Conservation (phyloP, 2,329 filamentous ascomycete genomes). For the Albifimbria verrucaria region DNA sequence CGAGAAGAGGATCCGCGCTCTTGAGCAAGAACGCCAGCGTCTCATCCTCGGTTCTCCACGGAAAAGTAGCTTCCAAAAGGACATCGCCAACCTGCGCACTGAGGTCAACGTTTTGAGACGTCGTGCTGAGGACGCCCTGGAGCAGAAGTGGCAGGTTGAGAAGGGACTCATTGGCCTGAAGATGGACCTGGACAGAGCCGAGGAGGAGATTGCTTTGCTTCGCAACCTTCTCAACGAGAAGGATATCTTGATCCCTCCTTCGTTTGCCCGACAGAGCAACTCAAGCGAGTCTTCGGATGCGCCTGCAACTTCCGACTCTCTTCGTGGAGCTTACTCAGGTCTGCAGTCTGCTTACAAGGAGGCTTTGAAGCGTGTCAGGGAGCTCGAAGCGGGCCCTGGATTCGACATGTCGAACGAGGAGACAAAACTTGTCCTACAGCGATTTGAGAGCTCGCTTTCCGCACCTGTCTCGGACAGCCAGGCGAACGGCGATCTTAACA, state of each 20-base stretch:
- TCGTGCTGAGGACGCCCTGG: slow-evolving; percentile 87
- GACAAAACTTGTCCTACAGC: slow-evolving; percentile 59
- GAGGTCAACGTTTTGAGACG: slow-evolving; percentile 83
- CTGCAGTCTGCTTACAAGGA: slow-evolving; percentile 67
- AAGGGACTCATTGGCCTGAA: slow-evolving; percentile 85
- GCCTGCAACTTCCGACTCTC: slow-evolving; percentile 64
- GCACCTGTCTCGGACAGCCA: slow-evolving; percentile 68
- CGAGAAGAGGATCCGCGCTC: slow-evolving; percentile 70
- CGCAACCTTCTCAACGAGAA: slow-evolving; percentile 75
- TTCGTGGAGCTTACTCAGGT: too few relatives aligned
- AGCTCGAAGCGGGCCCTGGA: slow-evolving; percentile 51
- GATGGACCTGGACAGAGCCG: slow-evolving; percentile 94
- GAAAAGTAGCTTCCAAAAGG: slow-evolving; percentile 76
- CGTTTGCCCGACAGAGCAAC: slow-evolving; percentile 43
- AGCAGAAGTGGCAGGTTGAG: slow-evolving; percentile 95
- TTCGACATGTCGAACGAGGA: slow-evolving; percentile 46
- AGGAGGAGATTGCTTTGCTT: slow-evolving; percentile 87
- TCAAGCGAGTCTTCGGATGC: slow-evolving; percentile 29
- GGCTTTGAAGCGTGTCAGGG: slow-evolving; percentile 63
- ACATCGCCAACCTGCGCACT: slow-evolving; percentile 73
- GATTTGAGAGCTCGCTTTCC: slow-evolving; percentile 66
- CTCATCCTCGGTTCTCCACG: slow-evolving; percentile 67
- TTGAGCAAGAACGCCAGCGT: slow-evolving; percentile 76
- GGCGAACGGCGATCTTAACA: slow-evolving; percentile 46
- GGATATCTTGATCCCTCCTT: slow-evolving; percentile 71